Percentiles rank a stretch among this genome's conserved stretches.
Conservation (phyloP, 371 early-diverging fungal genomes). For the Rhizomucor pusillus region DNA sequence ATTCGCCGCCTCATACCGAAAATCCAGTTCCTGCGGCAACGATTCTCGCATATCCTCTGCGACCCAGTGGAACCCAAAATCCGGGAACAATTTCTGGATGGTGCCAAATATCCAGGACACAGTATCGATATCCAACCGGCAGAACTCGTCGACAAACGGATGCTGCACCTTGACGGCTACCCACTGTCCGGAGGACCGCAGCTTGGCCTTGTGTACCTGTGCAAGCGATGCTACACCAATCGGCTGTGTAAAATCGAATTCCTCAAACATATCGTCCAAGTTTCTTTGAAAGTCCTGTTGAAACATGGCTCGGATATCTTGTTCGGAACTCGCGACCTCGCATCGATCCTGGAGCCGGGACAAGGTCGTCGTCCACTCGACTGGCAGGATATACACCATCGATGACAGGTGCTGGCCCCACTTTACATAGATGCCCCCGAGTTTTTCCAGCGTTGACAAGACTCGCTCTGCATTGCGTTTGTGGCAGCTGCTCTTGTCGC, state of each 20-base stretch:
- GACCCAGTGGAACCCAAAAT: slow-evolving; percentile 91
- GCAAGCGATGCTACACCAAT: slow-evolving; percentile 83
- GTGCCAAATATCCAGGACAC: slow-evolving; percentile 61
- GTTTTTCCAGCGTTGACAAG: slow-evolving; percentile 49
- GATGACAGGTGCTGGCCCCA: slow-evolving; percentile 90
- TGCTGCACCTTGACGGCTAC: slow-evolving; percentile 96
- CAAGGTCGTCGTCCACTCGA: slow-evolving; percentile 87
- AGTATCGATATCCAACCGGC: slow-evolving; percentile 78
- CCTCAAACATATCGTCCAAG: slow-evolving; percentile 54
- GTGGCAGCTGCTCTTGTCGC: slow-evolving; percentile 35
- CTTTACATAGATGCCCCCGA: slow-evolving; percentile 93
- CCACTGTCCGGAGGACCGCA: slow-evolving; percentile 45
- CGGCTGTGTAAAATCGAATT: slow-evolving; percentile 64
- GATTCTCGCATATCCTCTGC: slow-evolving; percentile 83
- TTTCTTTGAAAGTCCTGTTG: slow-evolving; percentile 52
- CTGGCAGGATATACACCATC: slow-evolving; percentile 82
- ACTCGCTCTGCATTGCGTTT: slow-evolving; percentile 58
- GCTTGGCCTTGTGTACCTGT: slow-evolving; percentile 76
- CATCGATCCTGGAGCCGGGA: slow-evolving; percentile 82
- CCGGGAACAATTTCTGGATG: slow-evolving; percentile 73
- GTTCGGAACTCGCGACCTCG: slow-evolving; percentile 56
- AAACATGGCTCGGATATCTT: slow-evolving; percentile 66
- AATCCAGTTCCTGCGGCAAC: slow-evolving; percentile 88
- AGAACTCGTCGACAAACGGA: slow-evolving; percentile 70
- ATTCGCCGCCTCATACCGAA: slow-evolving; percentile 76